These are phyloP conservation scores for Aspergillus heteromorphus DNA, from an alignment of 495 filamentous ascomycete species.

Conservation along the genomic window DNA sequence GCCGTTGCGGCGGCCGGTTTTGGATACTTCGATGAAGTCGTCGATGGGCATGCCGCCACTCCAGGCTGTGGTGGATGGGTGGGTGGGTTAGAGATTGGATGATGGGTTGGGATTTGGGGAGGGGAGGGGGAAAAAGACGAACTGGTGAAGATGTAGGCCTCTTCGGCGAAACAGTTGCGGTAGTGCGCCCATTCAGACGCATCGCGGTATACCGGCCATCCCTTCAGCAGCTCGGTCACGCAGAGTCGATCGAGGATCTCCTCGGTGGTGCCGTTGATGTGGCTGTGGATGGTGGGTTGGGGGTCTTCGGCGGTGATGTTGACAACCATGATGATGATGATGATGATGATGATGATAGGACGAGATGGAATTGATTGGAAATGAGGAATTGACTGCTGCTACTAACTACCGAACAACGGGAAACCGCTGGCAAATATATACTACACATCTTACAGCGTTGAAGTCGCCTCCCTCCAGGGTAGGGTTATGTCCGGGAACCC, in stretches of 20 bases:
- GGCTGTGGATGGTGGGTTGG: not conserved
- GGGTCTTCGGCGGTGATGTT: conserved; percentile 4
- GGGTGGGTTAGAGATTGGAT: not conserved
- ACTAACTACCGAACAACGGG: not conserved
- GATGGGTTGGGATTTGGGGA: not conserved
- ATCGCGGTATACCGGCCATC: conserved; percentile 3
- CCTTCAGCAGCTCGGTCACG: not conserved
- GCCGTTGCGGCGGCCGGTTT: not conserved
- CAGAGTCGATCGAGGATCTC: conserved; percentile 3
- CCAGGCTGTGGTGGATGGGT: not conserved
- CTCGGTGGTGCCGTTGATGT: conserved; percentile 1
- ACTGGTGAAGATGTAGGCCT: conserved; percentile 2
- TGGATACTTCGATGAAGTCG: conserved; percentile 4
- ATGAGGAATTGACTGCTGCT: not conserved
- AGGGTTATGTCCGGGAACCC: no score
- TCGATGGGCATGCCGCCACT: conserved; percentile 2
- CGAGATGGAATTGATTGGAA: not conserved
- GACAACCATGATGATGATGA: not conserved
- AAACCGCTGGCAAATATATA: not conserved
- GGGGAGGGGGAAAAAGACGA: not conserved
- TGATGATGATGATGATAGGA: not conserved
- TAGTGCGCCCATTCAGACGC: conserved; percentile 1
- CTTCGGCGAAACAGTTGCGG: not conserved
- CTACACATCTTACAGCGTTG: no score
- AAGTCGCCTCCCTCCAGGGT: no score